Percentiles rank a stretch among this genome's conserved stretches.
phyloP scores from a whole-genome alignment of 441 rosid genomes.

The Adansonia madagascariensis region DNA sequence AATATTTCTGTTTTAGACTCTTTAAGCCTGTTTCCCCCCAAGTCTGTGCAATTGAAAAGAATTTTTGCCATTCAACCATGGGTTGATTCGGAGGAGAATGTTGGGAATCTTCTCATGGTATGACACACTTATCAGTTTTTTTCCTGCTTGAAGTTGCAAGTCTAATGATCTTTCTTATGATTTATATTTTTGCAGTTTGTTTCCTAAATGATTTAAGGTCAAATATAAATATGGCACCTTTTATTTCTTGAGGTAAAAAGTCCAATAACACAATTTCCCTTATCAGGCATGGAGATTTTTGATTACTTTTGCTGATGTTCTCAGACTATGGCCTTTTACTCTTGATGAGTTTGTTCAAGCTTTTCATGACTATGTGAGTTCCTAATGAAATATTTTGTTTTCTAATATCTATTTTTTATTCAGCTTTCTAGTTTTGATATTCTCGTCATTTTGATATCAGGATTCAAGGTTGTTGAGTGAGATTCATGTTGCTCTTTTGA shows the following conservation, averaged over 20 bases:
- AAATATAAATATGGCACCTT: slow-evolving; percentile 11
- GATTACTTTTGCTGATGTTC: slow-evolving; percentile 86
- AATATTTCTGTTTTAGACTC: slow-evolving; percentile 51
- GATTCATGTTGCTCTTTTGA: slow-evolving; percentile 81
- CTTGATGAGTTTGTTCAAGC: slow-evolving; percentile 97
- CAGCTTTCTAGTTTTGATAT: slow-evolving; percentile 29
- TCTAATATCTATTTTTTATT: slow-evolving; percentile 21
- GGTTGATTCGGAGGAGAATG: slow-evolving; percentile 74
- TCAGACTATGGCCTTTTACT: slow-evolving; percentile 97
- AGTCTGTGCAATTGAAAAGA: slow-evolving; percentile 63
- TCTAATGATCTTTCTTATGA: slow-evolving; percentile 19
- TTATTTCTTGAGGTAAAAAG: slow-evolving; percentile 21
- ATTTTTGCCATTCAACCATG: slow-evolving; percentile 89
- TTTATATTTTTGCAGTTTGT: slow-evolving; percentile 15
- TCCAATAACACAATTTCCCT: slow-evolving; percentile 25
- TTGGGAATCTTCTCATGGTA: slow-evolving; percentile 97
- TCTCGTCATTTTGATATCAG: slow-evolving; percentile 45
- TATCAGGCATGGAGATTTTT: slow-evolving; percentile 95
- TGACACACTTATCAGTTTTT: slow-evolving; percentile 30
- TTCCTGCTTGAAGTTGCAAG: neutral
- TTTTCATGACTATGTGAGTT: slow-evolving; percentile 90
- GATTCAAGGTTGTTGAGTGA: slow-evolving; percentile 96
- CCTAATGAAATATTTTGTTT: slow-evolving; percentile 9
- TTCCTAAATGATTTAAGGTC: slow-evolving; percentile 18
- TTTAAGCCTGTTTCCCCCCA: slow-evolving; percentile 71